Evolutionary conservation across 108 stramenopile genomes (phyloP), one percentile per base, ranked within the genome.

Genomic region (Conticribra guillardii): DNA sequence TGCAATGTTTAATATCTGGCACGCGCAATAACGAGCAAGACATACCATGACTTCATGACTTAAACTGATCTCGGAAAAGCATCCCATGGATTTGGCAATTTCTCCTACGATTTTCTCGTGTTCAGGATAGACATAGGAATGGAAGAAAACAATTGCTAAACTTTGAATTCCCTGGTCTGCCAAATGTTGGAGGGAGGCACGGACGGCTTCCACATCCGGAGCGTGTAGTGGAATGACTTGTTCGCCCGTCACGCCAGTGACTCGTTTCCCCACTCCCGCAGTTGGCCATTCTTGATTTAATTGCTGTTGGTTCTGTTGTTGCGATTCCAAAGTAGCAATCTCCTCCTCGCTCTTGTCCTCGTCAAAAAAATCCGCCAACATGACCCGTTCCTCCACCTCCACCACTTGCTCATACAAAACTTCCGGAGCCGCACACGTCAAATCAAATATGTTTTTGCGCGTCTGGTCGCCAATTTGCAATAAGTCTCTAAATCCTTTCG

Each of bases 381-480:
- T 82, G 17, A 99, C 88, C 17, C 97, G 85, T 64, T 99, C 99
- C 5, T 97, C 93, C 17, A 98, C 83, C 74, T 97, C 97, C 21
- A 96, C 84, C n/a, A 97, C 96, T n/a, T 60, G 27, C 59, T 95
- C 89, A 73, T 98, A 98, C 67, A 98, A 81, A 45, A 92, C 70
- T 21, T 82, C 86, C n/a, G 95, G 96, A 9, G 78, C 81, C 50
- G 53, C 51, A 64, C 90, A 91, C 0, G 84, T 71, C 73, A 94
- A 72, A 77, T 94, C 93, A 67, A 94, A 94, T 54, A 99, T 98
- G 57, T 96, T 69, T 1, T 92, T 92, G 18, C 99, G 89, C 4
- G 94, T 76, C 77, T 99, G 96, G 68, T 96, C 97, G 4, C 98
- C 98, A 79, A 99, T 98, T 62, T 89, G 80, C 45, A 97, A 70